Evolutionary conservation across 129 eudicot genomes (phyloP), one percentile per base, ranked within the genome.

Genomic region (Daucus carota): DNA sequence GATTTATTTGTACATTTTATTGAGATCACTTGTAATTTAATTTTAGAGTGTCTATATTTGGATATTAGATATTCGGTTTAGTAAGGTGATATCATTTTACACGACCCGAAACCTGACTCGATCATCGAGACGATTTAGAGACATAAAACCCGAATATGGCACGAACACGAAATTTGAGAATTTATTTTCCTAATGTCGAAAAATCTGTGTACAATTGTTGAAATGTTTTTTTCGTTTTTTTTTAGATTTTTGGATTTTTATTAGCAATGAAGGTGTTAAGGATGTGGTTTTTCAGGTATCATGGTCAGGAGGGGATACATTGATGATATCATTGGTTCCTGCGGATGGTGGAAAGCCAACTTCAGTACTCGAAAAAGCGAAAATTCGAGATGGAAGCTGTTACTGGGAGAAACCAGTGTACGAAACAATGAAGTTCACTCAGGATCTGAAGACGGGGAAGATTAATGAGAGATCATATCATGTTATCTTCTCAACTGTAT

Each of bases 371-470:
- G 96, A 91, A 75, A 94, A 86, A 91, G 87, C 84, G 70, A 72
- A 75, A 67, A 80, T 89, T 83, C 88, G 63, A 86, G 96, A 94
- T 74, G 96, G 97, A 79, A 77, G 88, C 78, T 94, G 97, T 78
- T 88, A 81, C 43, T 94, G 99, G 99, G 96, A 91, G 81, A 91
- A 87, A 77, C 92, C 99, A 3, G 88, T 91, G 36, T 83, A 71
- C 40, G 99, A 91, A 82, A 84, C 96, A 31, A 91, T 91, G 71
- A 94, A 94, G 77, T 85, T 87, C 78, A 81, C 81, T 59, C 89
- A 48, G 60, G 99, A 95, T 34, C 87, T 88, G 3, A 91, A 85
- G 73, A 81, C 96, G 0, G 97, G 90, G 85, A 95, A 90, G 84
- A 82, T 95, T 76, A 87, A 81, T 40, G 99, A 95, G 82, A 88